Evolutionary conservation across 129 eudicot genomes (phyloP), one percentile per base, ranked within the genome.

Genomic region (Pittosporum tobira): DNA sequence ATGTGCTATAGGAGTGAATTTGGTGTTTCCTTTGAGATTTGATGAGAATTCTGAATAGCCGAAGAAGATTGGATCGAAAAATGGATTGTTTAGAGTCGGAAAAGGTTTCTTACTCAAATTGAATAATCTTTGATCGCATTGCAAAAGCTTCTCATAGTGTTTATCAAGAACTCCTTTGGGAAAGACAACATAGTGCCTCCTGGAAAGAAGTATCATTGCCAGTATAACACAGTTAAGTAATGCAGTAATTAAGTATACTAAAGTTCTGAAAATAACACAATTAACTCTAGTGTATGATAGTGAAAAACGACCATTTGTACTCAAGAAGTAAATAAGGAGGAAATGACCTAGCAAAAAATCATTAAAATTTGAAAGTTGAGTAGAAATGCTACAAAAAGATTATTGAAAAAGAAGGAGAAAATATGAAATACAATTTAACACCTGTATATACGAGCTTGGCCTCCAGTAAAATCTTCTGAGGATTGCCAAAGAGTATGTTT

Each of bases 401-500:
- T 5, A 56, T 26, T 2, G 15, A 25, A 1, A 13, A 2, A 24
- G 15, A 26, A 12, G 1, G 16, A 10, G 6, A 7, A 52, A 24
- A 26, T 22, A 1, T 22, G 31, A 20, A 12, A 34, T 9, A 18
- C 2, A 25, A 30, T 18, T 38, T 59, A 30, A 15, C 30, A 87
- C 94, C 88, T 87, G 57, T 45, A 62, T 13, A 56, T 30, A 16
- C 71, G 65, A 45, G 95, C 95, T 54, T 85, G 88, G 1, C 85
- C 84, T 28, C 64, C 73, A 0, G 93, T 82, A 55, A 89, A 89
- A 73, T 85, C 97, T 1, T 59, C 19, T 7, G 81, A 22, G 29
- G 42, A 67, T 14, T 69, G 66, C 97, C 97, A 89, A 25, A 73
- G 68, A 10, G 97, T 85, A 69, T 89, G 97, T 66, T 79, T 89